Evolutionary conservation across 139 green algal species (phyloP), one percentile per base, ranked within the genome.

Genomic region (Picochlorum costavermella): DNA sequence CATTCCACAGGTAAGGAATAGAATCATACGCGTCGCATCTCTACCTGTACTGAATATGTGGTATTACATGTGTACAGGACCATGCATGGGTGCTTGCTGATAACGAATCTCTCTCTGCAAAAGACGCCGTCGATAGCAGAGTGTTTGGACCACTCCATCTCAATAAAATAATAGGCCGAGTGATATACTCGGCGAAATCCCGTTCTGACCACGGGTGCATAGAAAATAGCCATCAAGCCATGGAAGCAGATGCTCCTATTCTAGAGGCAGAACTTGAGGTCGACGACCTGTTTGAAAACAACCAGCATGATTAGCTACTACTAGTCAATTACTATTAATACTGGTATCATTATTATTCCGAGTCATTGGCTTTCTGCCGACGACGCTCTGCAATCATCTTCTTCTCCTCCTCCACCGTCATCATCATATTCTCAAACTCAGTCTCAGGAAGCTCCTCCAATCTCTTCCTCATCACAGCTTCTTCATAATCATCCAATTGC

Each of bases 401-500:
- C 59, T 77, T 77, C 48, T 72, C 64, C 11, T 46, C 17, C 40
- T 77, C 63, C 31, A 82, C 60, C 45, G 72, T 63, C 8, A 49
- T 36, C 44, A 82, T 25, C 26, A 84, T 51, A 44, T 62, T 64
- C 51, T 84, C 71, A 17, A 73, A 37, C 62, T 80, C 72, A 0
- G 75, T 69, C 46, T 95, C 84, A 6, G 90, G 91, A 83, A 98
- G 89, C 76, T 96, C 91, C 67, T 97, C 89, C 53, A 98, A 53
- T 3, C 93, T 79, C 84, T 97, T 97, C 20, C 73, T 59, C 87
- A 97, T 97, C n/a, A 98, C 93, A 25, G 85, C 87, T 26, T 96
- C 86, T 74, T 98, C 93, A 77, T 98, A 98, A n/a, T 90, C 80
- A 72, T 96, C 78, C 67, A 98, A 76, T 78, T 98, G 93, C 81